These are phyloP conservation scores for Canavalia gladiata DNA, from an alignment of 306 rosid species.

Conservation along the genomic window DNA sequence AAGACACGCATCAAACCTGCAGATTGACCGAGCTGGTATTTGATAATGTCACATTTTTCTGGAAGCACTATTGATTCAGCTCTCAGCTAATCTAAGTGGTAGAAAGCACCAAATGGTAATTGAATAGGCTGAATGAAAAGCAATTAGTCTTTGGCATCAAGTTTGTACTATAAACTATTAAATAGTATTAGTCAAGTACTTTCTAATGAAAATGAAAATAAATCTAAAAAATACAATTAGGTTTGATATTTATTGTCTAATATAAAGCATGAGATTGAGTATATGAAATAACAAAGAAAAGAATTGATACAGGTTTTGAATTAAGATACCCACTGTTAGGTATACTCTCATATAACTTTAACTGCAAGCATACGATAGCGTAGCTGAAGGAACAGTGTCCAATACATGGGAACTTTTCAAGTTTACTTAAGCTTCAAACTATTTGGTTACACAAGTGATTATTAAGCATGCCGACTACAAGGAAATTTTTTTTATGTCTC, in stretches of 20 bases:
- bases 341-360: slow-evolving; percentile 32
- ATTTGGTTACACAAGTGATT: slow-evolving; percentile 25
- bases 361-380: slow-evolving; percentile 35
- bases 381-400: slow-evolving; percentile 1
- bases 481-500: not conserved
- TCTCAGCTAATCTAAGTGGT: not conserved
- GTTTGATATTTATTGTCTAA: not conserved
- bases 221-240: not conserved
- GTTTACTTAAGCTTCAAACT: slow-evolving; percentile 35
- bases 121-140: not conserved
- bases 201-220: not conserved
- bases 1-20: slow-evolving; percentile 38
- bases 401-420: not conserved
- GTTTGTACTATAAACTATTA: not conserved
- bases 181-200: slow-evolving; percentile 17
- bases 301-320: slow-evolving; percentile 12
- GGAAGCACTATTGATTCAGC: slow-evolving; percentile 36
- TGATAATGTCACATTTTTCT: slow-evolving; percentile 43
- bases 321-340: not conserved
- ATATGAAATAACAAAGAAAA: slow-evolving; percentile 21
- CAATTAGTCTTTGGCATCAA: slow-evolving; percentile 1
- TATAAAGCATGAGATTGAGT: slow-evolving; percentile 6
- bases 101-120: not conserved
- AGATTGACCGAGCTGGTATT: slow-evolving; percentile 41
- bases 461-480: slow-evolving; percentile 3